These are phyloP conservation scores for Cordyceps militaris DNA, from an alignment of 2,329 filamentous ascomycete genomes.

Conservation along the genomic window DNA sequence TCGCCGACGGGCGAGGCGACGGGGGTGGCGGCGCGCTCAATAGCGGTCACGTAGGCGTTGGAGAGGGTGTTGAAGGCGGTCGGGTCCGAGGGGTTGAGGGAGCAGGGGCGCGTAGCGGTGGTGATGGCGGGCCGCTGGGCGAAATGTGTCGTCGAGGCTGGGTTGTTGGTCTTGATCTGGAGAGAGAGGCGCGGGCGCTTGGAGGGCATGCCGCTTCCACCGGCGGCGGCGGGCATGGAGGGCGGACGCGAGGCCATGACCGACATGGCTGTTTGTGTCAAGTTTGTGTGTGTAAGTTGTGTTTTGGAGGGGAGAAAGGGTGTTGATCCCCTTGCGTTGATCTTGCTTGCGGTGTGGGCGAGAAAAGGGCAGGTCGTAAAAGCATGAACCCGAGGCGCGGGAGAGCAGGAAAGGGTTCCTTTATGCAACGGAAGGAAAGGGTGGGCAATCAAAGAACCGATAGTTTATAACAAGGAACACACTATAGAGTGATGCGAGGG, in stretches of 20 bases:
- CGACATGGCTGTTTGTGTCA: slow-evolving; percentile 6
- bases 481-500: not conserved
- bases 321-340: not conserved
- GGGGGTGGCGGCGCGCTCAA: slow-evolving; percentile 37
- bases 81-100: slow-evolving; percentile 49
- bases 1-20: slow-evolving; percentile 41
- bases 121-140: not conserved
- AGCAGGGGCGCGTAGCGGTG: slow-evolving; percentile 20
- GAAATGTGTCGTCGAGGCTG: not conserved
- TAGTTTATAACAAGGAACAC: not conserved
- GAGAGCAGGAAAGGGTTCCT: not conserved
- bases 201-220: slow-evolving; percentile 22
- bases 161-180: slow-evolving; percentile 39
- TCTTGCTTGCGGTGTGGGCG: not conserved
- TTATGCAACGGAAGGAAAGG: not conserved
- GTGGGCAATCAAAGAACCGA: not conserved
- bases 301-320: not conserved
- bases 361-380: not conserved
- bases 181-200: slow-evolving; percentile 52
- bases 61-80: slow-evolving; percentile 61
- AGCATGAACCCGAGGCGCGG: not conserved
- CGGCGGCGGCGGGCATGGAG: slow-evolving; percentile 19
- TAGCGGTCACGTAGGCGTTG: slow-evolving; percentile 57
- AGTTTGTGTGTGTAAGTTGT: not conserved
- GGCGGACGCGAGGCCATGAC: slow-evolving; percentile 28